Evolutionary conservation across 257 asterid species (phyloP).

Genomic region (Ajuga chamaepitys): DNA sequence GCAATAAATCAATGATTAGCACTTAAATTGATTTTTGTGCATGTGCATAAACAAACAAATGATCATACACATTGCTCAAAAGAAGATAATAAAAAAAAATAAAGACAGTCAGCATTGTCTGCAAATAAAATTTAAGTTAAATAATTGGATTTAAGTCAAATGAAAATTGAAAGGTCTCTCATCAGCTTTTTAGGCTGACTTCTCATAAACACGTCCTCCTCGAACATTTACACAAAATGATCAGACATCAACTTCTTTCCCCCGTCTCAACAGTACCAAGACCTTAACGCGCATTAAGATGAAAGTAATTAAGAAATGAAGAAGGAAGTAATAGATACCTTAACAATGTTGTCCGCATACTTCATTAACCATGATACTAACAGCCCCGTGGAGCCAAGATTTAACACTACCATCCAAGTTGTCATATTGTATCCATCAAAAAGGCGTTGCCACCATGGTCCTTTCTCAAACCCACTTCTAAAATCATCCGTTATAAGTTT

Average conservation of each 20-base stretch:
- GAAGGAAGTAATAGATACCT: slow-evolving; percentile 36
- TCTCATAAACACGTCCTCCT: too few relatives aligned
- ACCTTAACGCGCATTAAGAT: neutral
- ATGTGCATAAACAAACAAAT: neutral
- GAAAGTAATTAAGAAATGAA: neutral
- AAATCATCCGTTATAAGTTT: slow-evolving; percentile 76
- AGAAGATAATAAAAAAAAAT: neutral
- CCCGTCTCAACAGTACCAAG: neutral
- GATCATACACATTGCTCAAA: neutral
- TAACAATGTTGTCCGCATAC: slow-evolving; percentile 93
- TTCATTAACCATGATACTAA: slow-evolving; percentile 97
- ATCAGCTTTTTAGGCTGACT: too few relatives aligned
- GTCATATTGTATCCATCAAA: slow-evolving; percentile 68
- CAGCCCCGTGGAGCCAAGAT: slow-evolving; percentile 94
- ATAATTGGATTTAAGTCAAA: too few relatives aligned
- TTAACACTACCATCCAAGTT: slow-evolving; percentile 93
- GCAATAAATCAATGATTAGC: too few relatives aligned
- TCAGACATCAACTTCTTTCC: neutral
- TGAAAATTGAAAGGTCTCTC: too few relatives aligned
- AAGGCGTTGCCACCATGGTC: slow-evolving; percentile 95
- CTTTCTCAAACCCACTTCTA: slow-evolving; percentile 82
- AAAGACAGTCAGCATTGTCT: too few relatives aligned
- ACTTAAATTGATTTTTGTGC: too few relatives aligned
- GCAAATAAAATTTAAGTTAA: too few relatives aligned
- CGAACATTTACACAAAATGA: neutral